Percentiles rank a stretch among this genome's conserved stretches.
Evolutionary conservation across 2,329 filamentous ascomycete species (phyloP).

Genomic region (Aspergillus sp.): DNA sequence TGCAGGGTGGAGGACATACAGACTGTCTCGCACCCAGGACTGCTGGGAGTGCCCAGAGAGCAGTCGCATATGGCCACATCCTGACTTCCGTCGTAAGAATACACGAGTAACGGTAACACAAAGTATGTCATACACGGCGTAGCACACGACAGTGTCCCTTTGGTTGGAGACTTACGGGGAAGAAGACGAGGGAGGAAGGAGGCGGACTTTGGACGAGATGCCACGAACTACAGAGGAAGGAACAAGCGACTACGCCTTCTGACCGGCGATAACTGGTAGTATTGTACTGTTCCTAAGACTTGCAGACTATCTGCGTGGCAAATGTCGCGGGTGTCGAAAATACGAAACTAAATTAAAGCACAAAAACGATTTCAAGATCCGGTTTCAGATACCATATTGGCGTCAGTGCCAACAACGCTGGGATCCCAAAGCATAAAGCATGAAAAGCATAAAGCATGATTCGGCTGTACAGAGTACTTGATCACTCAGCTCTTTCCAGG

Average conservation of each 20-base stretch:
- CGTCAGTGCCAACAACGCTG: no score
- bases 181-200: neutral
- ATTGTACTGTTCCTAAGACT: no score
- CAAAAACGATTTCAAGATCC: no score
- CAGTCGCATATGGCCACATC: neutral
- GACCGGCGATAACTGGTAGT: no score
- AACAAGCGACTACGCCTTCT: neutral
- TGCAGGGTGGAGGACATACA: conserved; percentile 2
- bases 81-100: neutral
- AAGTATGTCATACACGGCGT: neutral
- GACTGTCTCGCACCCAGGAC: neutral
- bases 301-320: no score
- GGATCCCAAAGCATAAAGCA: no score
- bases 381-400: no score
- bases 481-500: no score
- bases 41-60: neutral
- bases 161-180: neutral
- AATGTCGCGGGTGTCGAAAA: no score
- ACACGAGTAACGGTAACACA: neutral
- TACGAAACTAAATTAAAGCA: no score
- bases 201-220: neutral
- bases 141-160: no score
- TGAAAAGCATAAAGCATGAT: no score
- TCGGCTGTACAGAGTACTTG: accelerated
- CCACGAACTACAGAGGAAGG: neutral